Evolutionary conservation across 148 eudicot genomes (phyloP), one percentile per base, ranked within the genome.

Genomic region (Spergularia bocconei): DNA sequence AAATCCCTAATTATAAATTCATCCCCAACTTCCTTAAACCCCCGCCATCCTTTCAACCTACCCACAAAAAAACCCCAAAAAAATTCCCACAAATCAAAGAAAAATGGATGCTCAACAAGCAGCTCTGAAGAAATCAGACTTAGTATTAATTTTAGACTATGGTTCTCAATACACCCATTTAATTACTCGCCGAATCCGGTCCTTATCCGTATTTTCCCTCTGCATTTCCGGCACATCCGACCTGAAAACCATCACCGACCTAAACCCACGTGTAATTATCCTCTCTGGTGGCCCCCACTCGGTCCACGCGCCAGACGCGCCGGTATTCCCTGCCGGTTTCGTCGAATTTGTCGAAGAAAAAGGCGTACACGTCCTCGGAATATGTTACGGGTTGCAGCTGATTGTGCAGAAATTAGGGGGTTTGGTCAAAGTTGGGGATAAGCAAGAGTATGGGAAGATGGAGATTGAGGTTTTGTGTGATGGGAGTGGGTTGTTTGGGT

Each of bases 281-380:
- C 97, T 95, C 69, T 95, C 98, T 59, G 97, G 98, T 8, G 98
- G 98, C 2, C 98, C 98, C 57, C 96, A 95, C 82, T 90, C 96
- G 2, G 97, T 92, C 52, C 98, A 95, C 84, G 85, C 90, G 58
- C 84, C 84, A 15, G 36, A 87, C 81, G 93, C 97, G 53, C 97
- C 98, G 21, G 76, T 80, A 4, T 90, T 95, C 75, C 84, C 93
- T 1, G 86, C 87, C 11, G 97, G 94, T 76, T 95, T 95, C 63
- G 62, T 95, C 11, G 93, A 95, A 13, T 92, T 80, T 70, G 98
- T 90, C 0, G 86, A 84, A 73, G 44, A 78, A 1, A 79, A 88
- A n/a, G 89, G 90, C 39, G 79, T 95, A 11, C 79, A 63, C 52
- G 97, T 95, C 14, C 76, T 95, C 80, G 98, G 98, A 3, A 86